phyloP scores from a whole-genome alignment of 78 protist species.

The Protostelium mycophagum region DNA sequence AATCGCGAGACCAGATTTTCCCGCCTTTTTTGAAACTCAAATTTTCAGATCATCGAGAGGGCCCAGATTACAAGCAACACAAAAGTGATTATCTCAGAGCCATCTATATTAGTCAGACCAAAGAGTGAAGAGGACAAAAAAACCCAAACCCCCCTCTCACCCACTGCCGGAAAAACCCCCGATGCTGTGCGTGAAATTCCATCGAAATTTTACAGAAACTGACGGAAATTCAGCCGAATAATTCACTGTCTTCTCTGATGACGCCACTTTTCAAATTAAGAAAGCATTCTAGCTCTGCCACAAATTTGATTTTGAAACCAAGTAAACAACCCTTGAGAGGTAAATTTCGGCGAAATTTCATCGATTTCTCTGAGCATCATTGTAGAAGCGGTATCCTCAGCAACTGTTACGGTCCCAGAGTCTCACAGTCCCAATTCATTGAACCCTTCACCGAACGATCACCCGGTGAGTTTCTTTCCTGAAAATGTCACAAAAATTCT shows the following conservation, averaged over 20 bases:
- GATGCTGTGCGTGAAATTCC: too few species aligned
- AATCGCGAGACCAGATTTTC: too few species aligned
- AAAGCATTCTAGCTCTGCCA: not conserved
- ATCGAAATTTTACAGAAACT: too few species aligned
- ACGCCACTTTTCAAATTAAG: not conserved
- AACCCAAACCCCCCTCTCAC: too few species aligned
- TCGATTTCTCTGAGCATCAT: not conserved
- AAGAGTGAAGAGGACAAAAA: too few species aligned
- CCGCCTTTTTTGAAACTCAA: too few species aligned
- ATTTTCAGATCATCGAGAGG: too few species aligned
- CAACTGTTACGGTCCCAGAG: not conserved
- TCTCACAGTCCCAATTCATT: not conserved
- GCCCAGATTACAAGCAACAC: too few species aligned
- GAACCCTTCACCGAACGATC: not conserved
- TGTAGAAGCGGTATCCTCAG: not conserved
- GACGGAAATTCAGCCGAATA: not conserved
- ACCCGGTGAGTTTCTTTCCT: not conserved
- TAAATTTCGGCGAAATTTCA: not conserved
- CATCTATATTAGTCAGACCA: too few species aligned
- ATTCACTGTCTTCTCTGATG: not conserved
- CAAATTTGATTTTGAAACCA: not conserved
- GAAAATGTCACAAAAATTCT: not conserved
- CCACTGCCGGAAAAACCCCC: too few species aligned
- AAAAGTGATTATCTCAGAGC: too few species aligned
- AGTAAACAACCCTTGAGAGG: not conserved